These are phyloP conservation scores for Pugionium dolabratum DNA, from an alignment of 345 rosid species.

Conservation along the genomic window DNA sequence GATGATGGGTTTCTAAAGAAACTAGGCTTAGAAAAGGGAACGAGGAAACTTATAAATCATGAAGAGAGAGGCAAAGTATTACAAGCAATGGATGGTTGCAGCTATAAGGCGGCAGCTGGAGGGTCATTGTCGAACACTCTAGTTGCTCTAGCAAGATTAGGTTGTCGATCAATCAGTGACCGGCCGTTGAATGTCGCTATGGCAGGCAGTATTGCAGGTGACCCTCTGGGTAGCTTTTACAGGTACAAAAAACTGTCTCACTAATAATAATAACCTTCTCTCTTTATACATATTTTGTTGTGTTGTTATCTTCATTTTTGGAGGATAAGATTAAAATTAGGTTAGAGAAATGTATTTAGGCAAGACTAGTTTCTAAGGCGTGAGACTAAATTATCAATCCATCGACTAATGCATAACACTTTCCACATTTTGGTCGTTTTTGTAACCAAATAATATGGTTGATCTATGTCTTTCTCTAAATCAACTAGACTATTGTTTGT, in stretches of 20 bases:
- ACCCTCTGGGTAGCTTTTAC: conserved; percentile 92
- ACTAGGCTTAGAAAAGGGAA: conserved; percentile 78
- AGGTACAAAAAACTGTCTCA: conserved; percentile 45
- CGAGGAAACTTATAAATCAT: conserved; percentile 86
- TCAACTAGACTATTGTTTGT: neutral
- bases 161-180: conserved; percentile 56
- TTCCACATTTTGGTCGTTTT: neutral
- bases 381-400: neutral
- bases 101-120: conserved; percentile 97
- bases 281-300: neutral
- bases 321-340: neutral
- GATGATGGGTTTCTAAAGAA: conserved; percentile 74
- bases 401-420: neutral
- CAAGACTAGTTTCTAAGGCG: no score
- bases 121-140: conserved; percentile 94
- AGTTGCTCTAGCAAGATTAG: conserved; percentile 88
- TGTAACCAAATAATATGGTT: neutral
- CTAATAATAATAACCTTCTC: neutral
- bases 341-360: neutral
- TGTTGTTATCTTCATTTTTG: neutral
- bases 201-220: conserved; percentile 89
- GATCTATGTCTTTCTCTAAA: neutral
- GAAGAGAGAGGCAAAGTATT: conserved; percentile 91
- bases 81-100: conserved; percentile 98
- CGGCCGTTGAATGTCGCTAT: conserved; percentile 76